A percentile compares a stretch with the other conserved stretches of the same genome.
These are phyloP conservation scores for Ascocoryne sarcoides DNA, from an alignment of 2,329 filamentous ascomycete genomes.

Conservation along the genomic window DNA sequence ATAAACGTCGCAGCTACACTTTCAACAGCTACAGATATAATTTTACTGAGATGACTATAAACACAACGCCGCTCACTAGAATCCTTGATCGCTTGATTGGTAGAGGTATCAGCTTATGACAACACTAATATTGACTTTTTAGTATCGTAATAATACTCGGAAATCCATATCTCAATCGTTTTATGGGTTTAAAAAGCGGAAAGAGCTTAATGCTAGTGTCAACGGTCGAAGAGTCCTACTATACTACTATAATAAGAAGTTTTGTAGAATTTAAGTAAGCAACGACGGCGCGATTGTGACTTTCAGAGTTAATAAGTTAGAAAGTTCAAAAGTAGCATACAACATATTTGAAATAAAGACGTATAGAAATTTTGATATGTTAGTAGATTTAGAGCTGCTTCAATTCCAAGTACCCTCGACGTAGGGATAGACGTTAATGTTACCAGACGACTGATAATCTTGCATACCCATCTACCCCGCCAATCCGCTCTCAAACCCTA, in stretches of 20 bases:
- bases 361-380: slow-evolving; percentile 4
- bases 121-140: slow-evolving; percentile 4
- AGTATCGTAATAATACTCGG: slow-evolving; percentile 1
- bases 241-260: not conserved
- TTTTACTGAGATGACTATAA: slow-evolving; percentile 6
- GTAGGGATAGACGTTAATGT: slow-evolving; percentile 3
- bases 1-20: slow-evolving; percentile 1
- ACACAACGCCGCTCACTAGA: slow-evolving; percentile 3
- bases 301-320: slow-evolving; percentile 5
- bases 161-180: slow-evolving; percentile 7
- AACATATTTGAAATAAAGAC: slow-evolving; percentile 3
- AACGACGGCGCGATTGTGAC: not conserved
- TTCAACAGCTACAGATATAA: not conserved
- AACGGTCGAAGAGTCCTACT: slow-evolving; percentile 1
- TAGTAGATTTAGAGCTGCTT: slow-evolving; percentile 4
- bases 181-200: slow-evolving; percentile 2
- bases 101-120: slow-evolving; percentile 7
- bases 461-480: too few species aligned
- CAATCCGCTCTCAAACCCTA: too few species aligned
- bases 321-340: slow-evolving; percentile 2
- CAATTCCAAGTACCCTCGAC: slow-evolving; percentile 5
- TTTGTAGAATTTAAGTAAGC: not conserved
- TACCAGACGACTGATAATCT: too few species aligned
- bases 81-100: slow-evolving; percentile 9
- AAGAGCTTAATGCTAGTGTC: slow-evolving; percentile 2